phyloP scores from a whole-genome alignment of 148 eudicot genomes.

The Linanthus parryae region DNA sequence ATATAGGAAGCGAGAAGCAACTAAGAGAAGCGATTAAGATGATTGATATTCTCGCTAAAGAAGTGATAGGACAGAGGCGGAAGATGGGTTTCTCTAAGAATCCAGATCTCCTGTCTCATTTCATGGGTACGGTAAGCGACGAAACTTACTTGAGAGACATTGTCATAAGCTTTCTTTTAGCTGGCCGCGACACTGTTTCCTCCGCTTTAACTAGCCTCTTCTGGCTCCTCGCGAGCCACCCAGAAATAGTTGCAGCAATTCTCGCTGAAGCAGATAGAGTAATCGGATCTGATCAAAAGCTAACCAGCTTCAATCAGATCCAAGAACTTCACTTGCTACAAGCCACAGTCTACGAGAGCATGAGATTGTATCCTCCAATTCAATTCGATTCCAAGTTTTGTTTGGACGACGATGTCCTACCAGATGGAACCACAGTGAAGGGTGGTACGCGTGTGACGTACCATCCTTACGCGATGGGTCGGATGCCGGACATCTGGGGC shows the following conservation, averaged over 20 bases:
- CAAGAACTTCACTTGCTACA: conserved; percentile 45
- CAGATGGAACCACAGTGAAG: conserved; percentile 36
- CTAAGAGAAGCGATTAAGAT: conserved; percentile 35
- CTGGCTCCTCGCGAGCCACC: conserved; percentile 34
- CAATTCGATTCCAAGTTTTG: conserved; percentile 79
- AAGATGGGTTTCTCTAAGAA: conserved; percentile 21
- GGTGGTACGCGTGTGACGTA: conserved; percentile 63
- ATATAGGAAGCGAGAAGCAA: conserved; percentile 44
- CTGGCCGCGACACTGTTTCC: conserved; percentile 60
- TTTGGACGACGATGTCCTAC: conserved; percentile 38
- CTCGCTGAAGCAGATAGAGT: conserved; percentile 31
- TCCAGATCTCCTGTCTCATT: conserved; percentile 48
- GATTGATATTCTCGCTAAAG: conserved; percentile 39
- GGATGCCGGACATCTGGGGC: conserved; percentile 71
- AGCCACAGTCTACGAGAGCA: conserved; percentile 53
- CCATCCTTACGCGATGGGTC: conserved; percentile 75
- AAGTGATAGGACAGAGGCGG: conserved; percentile 39
- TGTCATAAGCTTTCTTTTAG: conserved; percentile 51
- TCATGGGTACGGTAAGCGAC: conserved; percentile 33
- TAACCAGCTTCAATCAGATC: conserved; percentile 25
- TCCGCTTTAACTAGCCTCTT: conserved; percentile 49
- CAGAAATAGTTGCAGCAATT: conserved; percentile 24
- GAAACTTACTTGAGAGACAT: conserved; percentile 45
- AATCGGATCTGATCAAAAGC: conserved; percentile 13
- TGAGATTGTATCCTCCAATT: conserved; percentile 67